Evolutionary conservation across 352 stramenopile species (phyloP).

Genomic region (Nothophytophthora sp.): DNA sequence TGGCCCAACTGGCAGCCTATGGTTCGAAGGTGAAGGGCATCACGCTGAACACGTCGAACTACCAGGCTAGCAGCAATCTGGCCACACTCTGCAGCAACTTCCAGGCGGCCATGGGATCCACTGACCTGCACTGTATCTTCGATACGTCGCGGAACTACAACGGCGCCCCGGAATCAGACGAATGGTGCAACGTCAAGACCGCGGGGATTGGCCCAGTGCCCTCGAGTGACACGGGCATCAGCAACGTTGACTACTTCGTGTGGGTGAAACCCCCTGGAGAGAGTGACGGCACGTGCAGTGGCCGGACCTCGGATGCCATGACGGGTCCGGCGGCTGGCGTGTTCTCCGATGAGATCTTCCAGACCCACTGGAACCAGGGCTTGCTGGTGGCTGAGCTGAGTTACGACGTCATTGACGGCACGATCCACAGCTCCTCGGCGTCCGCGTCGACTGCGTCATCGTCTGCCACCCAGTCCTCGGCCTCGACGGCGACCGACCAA

Average conservation of each 20-base stretch:
- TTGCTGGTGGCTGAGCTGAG: conserved; percentile 51
- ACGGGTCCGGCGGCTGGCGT: conserved; percentile 40
- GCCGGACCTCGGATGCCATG: conserved; percentile 36
- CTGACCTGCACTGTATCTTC: conserved; percentile 46
- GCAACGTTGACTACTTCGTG: conserved; percentile 67
- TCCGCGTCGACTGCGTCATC: conserved; percentile 12
- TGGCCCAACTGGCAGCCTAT: conserved; percentile 37
- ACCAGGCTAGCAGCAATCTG: conserved; percentile 53
- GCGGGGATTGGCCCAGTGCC: conserved; percentile 56
- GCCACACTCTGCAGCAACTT: conserved; percentile 54
- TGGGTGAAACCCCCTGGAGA: conserved; percentile 73
- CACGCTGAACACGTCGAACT: conserved; percentile 81
- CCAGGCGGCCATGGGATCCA: conserved; percentile 41
- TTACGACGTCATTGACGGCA: conserved; percentile 36
- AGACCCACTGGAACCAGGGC: conserved; percentile 62
- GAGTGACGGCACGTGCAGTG: conserved; percentile 54
- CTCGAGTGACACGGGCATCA: conserved; percentile 45
- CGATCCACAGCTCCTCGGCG: conserved; percentile 11
- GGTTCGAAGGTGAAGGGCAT: conserved; percentile 60
- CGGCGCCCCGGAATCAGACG: conserved; percentile 26
- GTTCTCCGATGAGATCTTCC: conserved; percentile 57
- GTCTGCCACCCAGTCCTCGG: conserved; percentile 8
- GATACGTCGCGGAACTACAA: conserved; percentile 77
- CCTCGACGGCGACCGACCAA: background rate
- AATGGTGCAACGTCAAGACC: conserved; percentile 71